phyloP scores from a whole-genome alignment of 164 flowering plant genomes.

The Warburgia ugandensis region DNA sequence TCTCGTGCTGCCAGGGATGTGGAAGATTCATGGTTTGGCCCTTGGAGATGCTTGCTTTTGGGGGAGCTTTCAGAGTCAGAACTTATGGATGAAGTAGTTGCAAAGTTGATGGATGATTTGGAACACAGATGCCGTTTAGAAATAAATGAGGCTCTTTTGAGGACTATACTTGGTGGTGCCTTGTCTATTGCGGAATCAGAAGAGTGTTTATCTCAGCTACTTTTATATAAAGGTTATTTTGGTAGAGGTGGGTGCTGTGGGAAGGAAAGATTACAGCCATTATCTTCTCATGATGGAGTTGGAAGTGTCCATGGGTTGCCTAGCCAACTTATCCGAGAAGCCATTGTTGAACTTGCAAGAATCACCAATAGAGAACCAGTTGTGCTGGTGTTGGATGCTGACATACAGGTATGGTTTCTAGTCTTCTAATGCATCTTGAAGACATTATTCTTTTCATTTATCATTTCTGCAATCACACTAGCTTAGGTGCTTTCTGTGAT shows the following conservation, averaged over 20 bases:
- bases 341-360: conserved; percentile 31
- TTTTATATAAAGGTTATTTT: conserved; percentile 46
- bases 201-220: conserved; percentile 32
- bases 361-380: conserved; percentile 42
- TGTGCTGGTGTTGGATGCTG: conserved; percentile 68
- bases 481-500: too few species aligned
- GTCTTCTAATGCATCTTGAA: background rate
- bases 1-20: conserved; percentile 37
- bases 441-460: background rate
- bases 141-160: conserved; percentile 41
- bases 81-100: conserved; percentile 24
- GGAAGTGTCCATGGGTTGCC: conserved; percentile 22
- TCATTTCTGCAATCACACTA: too few species aligned
- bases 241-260: conserved; percentile 23
- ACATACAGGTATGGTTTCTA: conserved; percentile 55
- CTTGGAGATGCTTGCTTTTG: conserved; percentile 66
- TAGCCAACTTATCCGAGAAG: conserved; percentile 37
- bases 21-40: conserved; percentile 88
- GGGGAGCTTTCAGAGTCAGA: conserved; percentile 43
- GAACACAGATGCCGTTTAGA: conserved; percentile 39
- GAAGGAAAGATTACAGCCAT: conserved; percentile 19
- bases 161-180: conserved; percentile 42
- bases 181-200: conserved; percentile 24
- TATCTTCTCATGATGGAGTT: conserved; percentile 15
- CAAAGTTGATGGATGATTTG: conserved; percentile 38